Evolutionary conservation across 1,139 yeast species (phyloP), one percentile per base, ranked within the genome.

Genomic region (Pneumocystis sp.): DNA sequence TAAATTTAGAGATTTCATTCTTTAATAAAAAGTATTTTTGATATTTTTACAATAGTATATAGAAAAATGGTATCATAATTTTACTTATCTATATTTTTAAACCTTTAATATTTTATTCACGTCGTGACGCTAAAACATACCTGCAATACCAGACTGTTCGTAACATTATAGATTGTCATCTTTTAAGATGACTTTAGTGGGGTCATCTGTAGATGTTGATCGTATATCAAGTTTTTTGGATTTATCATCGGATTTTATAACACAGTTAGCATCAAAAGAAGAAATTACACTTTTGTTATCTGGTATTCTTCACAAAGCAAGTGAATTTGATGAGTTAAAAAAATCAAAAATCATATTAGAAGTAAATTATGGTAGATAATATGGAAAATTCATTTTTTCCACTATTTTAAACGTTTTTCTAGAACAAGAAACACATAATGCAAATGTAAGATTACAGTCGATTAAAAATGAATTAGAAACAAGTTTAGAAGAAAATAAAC

Each of bases 301-400:
- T 10, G 56, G 65, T 8, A 50, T 65, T 21, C 42, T 56, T 6
- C 64, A 59, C 6, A 65, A 66, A 37, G 68, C 66, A n/a, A 50
- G 34, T 7, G 68, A 66, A 34, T 65, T 65, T 50, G 66, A 65
- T 35, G 21, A 50, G 19, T 50, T 67, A 50, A 63, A 67, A 59
- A 61, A 65, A n/a, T 63, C 63, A 3, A 66, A 62, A 21, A 57
- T 66, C 8, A 59, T 66, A 29, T 62, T 64, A 29, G 69, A 67
- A 59, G 66, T 67, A 21, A 63, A 50, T 15, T 50, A 50, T 50
- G 57, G 57, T 50, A 25, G 10, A 29, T 37, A 50, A 4, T 1
- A 17, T 1, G n/a, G 12, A 25, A 25, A 1, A 10, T 50, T 17
- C 12, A 10, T 50, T 50, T 50, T 45, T 45, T 12, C 6, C 34